phyloP scores from a whole-genome alignment of 2,329 filamentous ascomycete species.

The Alternaria sp. region DNA sequence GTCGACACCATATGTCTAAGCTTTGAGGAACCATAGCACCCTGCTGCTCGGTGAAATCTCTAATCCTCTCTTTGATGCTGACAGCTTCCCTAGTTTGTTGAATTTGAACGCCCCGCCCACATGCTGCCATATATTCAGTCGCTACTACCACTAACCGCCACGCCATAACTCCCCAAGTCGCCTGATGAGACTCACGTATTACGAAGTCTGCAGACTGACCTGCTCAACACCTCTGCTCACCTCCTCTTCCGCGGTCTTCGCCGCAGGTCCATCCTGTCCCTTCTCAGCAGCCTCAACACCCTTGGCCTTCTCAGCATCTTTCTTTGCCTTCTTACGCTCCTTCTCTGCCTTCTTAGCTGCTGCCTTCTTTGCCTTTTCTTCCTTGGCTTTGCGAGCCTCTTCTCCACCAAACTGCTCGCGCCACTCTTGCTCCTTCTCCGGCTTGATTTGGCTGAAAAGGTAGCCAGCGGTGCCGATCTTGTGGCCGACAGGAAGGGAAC shows the following conservation, averaged over 20 bases:
- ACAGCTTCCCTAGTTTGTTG: slow-evolving; percentile 1
- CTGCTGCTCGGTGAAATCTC: not conserved
- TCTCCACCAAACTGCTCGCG: slow-evolving; percentile 75
- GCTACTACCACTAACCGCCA: not conserved
- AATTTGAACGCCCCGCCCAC: slow-evolving; percentile 6
- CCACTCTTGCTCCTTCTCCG: slow-evolving; percentile 85
- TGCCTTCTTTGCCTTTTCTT: slow-evolving; percentile 70
- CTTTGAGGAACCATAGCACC: not conserved
- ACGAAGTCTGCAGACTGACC: slow-evolving; percentile 54
- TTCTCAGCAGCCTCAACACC: slow-evolving; percentile 82
- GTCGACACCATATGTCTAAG: not conserved
- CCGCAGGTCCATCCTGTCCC: slow-evolving; percentile 61
- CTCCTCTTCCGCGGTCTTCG: slow-evolving; percentile 54
- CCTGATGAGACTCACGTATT: slow-evolving; percentile 15
- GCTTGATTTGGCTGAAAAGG: slow-evolving; percentile 83
- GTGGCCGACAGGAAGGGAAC: slow-evolving; percentile 68
- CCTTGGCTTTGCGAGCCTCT: slow-evolving; percentile 71
- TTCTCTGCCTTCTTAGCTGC: slow-evolving; percentile 70
- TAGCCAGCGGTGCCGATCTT: slow-evolving; percentile 81
- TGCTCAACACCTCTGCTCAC: slow-evolving; percentile 56
- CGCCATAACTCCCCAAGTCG: not conserved
- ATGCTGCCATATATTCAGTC: not conserved
- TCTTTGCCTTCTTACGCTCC: slow-evolving; percentile 66
- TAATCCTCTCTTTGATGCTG: not conserved
- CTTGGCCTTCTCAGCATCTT: slow-evolving; percentile 71